Base-by-base conservation (phyloP, 768 basidiomycete species). In the Boletus bicolor region DNA sequence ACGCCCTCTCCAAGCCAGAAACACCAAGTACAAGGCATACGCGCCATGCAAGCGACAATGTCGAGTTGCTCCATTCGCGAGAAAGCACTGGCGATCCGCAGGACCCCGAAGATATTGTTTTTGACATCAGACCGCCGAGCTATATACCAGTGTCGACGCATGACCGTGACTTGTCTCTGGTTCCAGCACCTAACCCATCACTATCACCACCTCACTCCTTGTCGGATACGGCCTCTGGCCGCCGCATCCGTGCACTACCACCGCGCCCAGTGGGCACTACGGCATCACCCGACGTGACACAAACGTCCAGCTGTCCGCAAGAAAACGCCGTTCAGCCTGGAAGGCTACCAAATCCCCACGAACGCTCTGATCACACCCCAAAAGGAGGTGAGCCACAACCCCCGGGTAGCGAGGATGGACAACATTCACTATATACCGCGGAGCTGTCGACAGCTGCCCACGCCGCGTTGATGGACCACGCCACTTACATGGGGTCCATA, bases 381-480 rank as follows among this genome's bases (percentile, higher is more conserved):
- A 43, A 24, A 19, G 49, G 28, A 36, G 21, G 9, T 5, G 52
- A 55, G 38, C 19, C 54, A 36, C 42, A 36, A 26, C 43, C 48
- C 26, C 46, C 47, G 9, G 59, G 54, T 7, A 54, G 47, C 41
- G 67, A 67, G 32, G 63, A 68, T 19, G 61, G 44, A 36, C 53
- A 42, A 11, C 59, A 49, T 19, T 68, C 67, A 5, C 34, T 37
- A 15, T 46, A 60, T 54, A 56, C 61, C 4, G 32, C 48, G 34
- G 67, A 70, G 44, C 44, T 70, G 39, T 73, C 70, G 26, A 61
- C 68, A 1, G 60, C 28, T 10, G 68, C 68, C 19, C 70, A 71
- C 50, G 55, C 53, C 26, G 70, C 71, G 12, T 42, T 71, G 38
- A 63, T 71, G 63, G 68, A 61, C 34, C 68, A 71, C n/a, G 70